Evolutionary conservation across 345 rosid genomes (phyloP), one percentile per base, ranked within the genome.

Genomic region (Hevea brasiliensis): DNA sequence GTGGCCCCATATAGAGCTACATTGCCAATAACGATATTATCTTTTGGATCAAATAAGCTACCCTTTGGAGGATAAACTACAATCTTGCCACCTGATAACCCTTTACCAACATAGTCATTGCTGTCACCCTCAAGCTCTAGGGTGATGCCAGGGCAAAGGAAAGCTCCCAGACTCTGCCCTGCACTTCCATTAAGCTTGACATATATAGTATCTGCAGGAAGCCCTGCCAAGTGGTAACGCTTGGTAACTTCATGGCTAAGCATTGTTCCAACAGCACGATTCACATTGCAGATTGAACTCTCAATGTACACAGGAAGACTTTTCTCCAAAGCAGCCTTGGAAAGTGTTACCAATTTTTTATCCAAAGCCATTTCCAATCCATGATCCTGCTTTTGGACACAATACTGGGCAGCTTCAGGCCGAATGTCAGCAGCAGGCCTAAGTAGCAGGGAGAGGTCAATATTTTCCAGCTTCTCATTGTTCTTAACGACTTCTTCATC

Each of bases 241-340:
- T 91, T 96, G 12, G 97, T 96, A 42, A 96, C 99, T 84, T 96
- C 98, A 82, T 96, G 99, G 79, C 99, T 96, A 62, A 96, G 89
- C 99, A 96, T 96, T 65, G 99, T 96, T 61, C 99, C 99, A 62
- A 90, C 98, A 65, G 99, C 99, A 42, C 99, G 97, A 81, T 96
- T 96, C 64, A 93, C 96, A 71, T 96, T 96, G 87, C 91, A 75
- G 64, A 93, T 86, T 6, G 93, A 88, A 24, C 87, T 80, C 72
- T 96, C 93, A 72, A 93, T 85, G 77, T 90, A 96, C 48, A 91
- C 98, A 6, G 97, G 97, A 73, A 96, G 83, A 73, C 89, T 72
- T 72, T 88, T 96, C 67, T 91, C 97, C 40, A 96, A 70, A 56
- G 99, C 95, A 71, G 97, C 81, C 54, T 81, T 76, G 20, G 99